Evolutionary conservation across 2,329 filamentous ascomycete species (phyloP), one percentile per base, ranked within the genome.

Genomic region (Epichloe uncinata): DNA sequence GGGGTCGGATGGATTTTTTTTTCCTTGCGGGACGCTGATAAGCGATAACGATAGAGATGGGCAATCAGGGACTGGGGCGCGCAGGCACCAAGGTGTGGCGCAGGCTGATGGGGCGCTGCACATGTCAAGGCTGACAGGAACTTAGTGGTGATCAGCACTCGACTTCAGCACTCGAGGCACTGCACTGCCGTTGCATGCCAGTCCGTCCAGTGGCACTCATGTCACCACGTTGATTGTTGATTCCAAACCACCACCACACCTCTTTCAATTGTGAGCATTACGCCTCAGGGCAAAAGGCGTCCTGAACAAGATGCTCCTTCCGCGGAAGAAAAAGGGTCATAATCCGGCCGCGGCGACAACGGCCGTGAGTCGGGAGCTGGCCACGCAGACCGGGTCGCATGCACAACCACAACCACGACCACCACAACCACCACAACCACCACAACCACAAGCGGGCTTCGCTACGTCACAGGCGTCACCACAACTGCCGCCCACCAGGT

Each of bases 311-410:
- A 67, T 67, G 65, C 52, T 59, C 55, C 57, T 59, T 54, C 58
- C 62, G 44, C 64, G 64, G 51, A 67, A 67, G 56, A 59, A 60
- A 56, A 59, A 57, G 52, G 60, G 64, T 43, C 59, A 59, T 45
- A 63, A 63, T 47, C 55, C 60, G 48, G 55, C 56, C 42, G 54
- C 58, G 53, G 54, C 53, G 33, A 54, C 50, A 15, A 55, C 53
- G 38, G 56, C 54, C 40, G 4, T 53, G 45, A 55, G 56, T 45
- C 54, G 45, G 30, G 49, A 55, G 40, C 45, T 49, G 43, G 49
- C 55, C 36, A 50, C 53, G 45, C 53, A 56, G 53, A 13, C 13
- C 18, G 12, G 30, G 44, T 47, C 44, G 33, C 43, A 22, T 20
- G 26, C 47, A 12, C 33, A 15, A 11, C 7, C 42, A 36, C 22